Base-by-base conservation (phyloP, 805 yeast species). In the Lipomyces mesembrius region DNA sequence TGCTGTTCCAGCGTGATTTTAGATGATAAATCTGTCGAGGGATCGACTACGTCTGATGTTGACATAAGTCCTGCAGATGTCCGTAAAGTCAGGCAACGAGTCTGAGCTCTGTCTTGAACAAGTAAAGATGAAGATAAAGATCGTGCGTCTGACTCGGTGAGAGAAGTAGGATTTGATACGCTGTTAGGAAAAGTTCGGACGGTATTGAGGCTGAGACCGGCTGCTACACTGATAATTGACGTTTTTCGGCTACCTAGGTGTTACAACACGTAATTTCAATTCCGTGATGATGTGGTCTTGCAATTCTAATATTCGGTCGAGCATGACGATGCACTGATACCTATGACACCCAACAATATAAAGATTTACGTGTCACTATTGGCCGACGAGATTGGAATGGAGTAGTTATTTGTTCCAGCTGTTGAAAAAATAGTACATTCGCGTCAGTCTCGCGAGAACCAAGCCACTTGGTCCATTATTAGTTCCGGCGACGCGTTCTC, bases 1-100 rank as follows among this genome's bases (percentile, higher is more conserved):
- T 58, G 66, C 66, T 63, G 63, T 20, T 61, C 60, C 11, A 63
- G 57, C 12, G 63, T 46, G 25, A 63, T 57, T 43, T 49, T 35
- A 9, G 54, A 35, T 5, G 63, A 22, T 9, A 39, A 17, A 43
- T 55, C 60, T 11, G 20, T 17, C 4, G 43, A 22, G 55, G 49
- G 32, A 49, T 39, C 27, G 27, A 12, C 12, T 43, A 27, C 49
- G 55, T 52, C 55, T n/a, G 55, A 34, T 17, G 35, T 46, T 27
- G 55, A 43, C 43, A 59, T 25, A n/a, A 37, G 11, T 17, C 32
- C 14, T 20, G 27, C 46, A n/a, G 39, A 29, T 46, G 46, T 11
- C 20, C 17, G 9, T 22, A 37, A n/a, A 34, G 14, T n/a, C 7
- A 35, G 61, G n/a, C 37, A 57, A n/a, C 29, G 11, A 43, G 34